These are phyloP conservation scores for Eutrema heterophyllum DNA, from an alignment of 345 rosid genomes.

Conservation along the genomic window DNA sequence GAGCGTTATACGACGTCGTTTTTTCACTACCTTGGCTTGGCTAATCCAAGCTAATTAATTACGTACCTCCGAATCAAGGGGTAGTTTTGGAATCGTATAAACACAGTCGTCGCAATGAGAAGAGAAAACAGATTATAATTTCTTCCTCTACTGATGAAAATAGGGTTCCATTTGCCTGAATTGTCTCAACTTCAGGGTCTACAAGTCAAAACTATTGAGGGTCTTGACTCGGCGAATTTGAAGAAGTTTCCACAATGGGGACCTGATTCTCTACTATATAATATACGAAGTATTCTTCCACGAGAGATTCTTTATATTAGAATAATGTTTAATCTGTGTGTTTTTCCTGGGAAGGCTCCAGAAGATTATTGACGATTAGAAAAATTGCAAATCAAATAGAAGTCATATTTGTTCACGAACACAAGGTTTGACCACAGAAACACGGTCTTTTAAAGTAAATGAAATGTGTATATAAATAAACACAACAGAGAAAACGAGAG, in stretches of 20 bases:
- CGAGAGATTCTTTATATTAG: not conserved
- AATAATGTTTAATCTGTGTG: not conserved
- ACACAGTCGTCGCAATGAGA: too few species aligned
- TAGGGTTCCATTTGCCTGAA: not conserved
- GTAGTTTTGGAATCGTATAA: not conserved
- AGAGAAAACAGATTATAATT: too few species aligned
- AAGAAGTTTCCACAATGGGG: not conserved
- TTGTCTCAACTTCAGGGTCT: not conserved
- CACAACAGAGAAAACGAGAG: not conserved
- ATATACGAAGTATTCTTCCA: not conserved
- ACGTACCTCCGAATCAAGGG: not conserved
- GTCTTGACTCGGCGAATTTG: not conserved
- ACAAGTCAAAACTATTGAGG: not conserved
- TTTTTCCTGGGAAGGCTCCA: conserved; percentile 7
- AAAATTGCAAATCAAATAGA: conserved; percentile 1
- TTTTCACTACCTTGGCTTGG: not conserved
- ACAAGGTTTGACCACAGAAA: conserved; percentile 26
- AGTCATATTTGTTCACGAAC: conserved; percentile 9
- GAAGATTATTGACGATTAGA: not conserved
- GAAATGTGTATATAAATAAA: conserved; percentile 1
- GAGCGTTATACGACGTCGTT: not conserved
- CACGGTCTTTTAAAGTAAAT: not conserved
- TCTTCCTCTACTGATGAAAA: too few species aligned
- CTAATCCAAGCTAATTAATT: too few species aligned
- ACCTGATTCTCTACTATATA: not conserved